Evolutionary conservation across 805 yeast species (phyloP), one percentile per base, ranked within the genome.

Genomic region (Candida hungchunana): DNA sequence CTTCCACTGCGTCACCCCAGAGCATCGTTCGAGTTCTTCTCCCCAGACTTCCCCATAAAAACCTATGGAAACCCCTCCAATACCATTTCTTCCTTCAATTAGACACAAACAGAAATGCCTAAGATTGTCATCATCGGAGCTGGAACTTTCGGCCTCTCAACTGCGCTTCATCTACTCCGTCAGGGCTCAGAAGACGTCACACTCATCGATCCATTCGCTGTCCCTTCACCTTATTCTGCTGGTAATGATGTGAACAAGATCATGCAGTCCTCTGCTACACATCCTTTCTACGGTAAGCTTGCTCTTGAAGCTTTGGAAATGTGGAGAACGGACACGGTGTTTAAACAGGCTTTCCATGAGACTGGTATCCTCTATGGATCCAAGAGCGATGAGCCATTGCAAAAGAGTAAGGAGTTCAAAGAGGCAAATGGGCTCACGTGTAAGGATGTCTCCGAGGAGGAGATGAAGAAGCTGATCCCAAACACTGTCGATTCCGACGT

Each of bases 141-240:
- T 20, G 71, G 72, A 2, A 64, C 68, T 0, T 66, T 64, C 47
- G 73, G 73, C 5, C 54, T 68, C 6, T 65, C 70, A 4, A 64
- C 71, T 0, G 68, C 64, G 3, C 42, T 67, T 3, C 58, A 61
- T 26, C 48, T 68, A 7, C 43, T 57, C 1, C 49, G 63, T 4
- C 50, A 54, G 20, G 69, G 68, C 2, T 50, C 54, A 31, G 48
- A 44, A 27, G 42, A 60, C 21, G 46, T 64, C 7, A 51, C 59
- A 0, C 30, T 59, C 10, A 25, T 62, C 4, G 69, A 64, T 34
- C 57, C 60, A 0, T 54, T 51, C 36, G 47, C 49, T 4, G 46
- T 60, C 6, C 70, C 70, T 1, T 64, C 70, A 1, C 58, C 62
- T 3, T 29, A 59, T 4, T 48, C 64, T 16, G 72, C 71, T 12